A percentile compares a stretch with the other conserved stretches of the same genome.
phyloP scores from a whole-genome alignment of 1,139 yeast genomes.

The Pneumocystis carinii region DNA sequence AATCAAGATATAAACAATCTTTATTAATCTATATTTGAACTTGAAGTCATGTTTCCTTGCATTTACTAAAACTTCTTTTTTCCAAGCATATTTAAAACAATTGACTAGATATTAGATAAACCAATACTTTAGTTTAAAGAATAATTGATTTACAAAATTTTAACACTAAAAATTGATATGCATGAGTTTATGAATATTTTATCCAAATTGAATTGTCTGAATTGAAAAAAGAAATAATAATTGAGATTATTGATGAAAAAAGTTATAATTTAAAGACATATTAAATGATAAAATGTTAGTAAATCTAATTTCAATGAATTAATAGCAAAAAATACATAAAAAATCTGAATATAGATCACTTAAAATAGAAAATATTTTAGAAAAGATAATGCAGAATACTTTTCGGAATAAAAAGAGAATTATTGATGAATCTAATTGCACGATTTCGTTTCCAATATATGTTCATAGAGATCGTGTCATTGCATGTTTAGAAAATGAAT shows the following conservation, averaged over 20 bases:
- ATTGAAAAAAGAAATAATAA: background rate
- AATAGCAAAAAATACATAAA: background rate
- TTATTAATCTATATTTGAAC: background rate
- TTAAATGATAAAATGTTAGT: background rate
- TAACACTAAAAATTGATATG: background rate
- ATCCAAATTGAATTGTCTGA: background rate
- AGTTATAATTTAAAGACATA: background rate
- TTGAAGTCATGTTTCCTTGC: background rate
- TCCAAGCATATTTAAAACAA: background rate
- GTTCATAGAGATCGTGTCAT: conserved; percentile 38
- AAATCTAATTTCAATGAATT: background rate
- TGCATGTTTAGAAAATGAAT: conserved; percentile 38
- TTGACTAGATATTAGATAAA: background rate
- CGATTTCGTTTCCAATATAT: conserved; percentile 17
- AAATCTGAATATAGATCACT: background rate
- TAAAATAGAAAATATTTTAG: background rate
- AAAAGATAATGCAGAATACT: background rate
- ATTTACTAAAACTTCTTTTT: background rate
- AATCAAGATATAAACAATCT: background rate
- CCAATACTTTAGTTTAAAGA: background rate
- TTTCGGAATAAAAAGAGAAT: conserved; percentile 11
- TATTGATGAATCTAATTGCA: conserved; percentile 13
- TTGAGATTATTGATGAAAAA: background rate
- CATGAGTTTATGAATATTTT: background rate
- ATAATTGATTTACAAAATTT: background rate